Evolutionary conservation across 2,329 filamentous ascomycete genomes (phyloP), one percentile per base, ranked within the genome.

Genomic region (Gnomoniopsis smithogilvyi): DNA sequence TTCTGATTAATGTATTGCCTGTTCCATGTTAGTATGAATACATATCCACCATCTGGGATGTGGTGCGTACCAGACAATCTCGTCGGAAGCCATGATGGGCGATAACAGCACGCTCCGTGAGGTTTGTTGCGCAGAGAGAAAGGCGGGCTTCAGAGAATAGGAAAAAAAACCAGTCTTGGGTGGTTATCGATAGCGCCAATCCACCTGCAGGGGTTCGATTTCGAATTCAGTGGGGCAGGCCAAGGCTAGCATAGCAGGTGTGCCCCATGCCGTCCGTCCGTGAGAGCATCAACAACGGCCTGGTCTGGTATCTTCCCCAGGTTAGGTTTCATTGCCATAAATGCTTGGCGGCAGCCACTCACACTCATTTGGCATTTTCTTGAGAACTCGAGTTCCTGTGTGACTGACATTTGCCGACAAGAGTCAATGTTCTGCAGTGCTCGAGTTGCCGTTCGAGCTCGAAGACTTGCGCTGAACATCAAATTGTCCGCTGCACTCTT

Each of bases 31-130:
- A 51, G 38, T n/a, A 70, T 95, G 96, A 72, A 94, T 90, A 76
- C 95, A 91, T 76, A 96, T 96, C 67, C 97, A 96, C 59, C 97
- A 91, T 73, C 1, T 3, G 17, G 47, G 2, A 12, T 17, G 10
- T 47, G 15, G 21, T 49, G 26, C 54, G 15, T 93, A 88, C 95
- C 95, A 99, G 64, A 98, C 89, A 65, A 98, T 96, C 76, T 98
- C 94, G 80, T 98, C 94, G 64, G 92, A 96, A 60, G 91, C 86
- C 90, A 95, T 96, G 59, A 61, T 76, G 58, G 69, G 36, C 70
- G 58, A 21, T 61, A 30, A 17, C 46, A 38, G 52, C 36, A 21
- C 24, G 21, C 8, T 33, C 22, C 54, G 26, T 21, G n/a, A 54
- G 22, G 56, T 49, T 50, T 59, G 50, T 57, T 19, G 43, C 46